phyloP scores from a whole-genome alignment of 305 asterid genomes.

The Coffea humblotiana region DNA sequence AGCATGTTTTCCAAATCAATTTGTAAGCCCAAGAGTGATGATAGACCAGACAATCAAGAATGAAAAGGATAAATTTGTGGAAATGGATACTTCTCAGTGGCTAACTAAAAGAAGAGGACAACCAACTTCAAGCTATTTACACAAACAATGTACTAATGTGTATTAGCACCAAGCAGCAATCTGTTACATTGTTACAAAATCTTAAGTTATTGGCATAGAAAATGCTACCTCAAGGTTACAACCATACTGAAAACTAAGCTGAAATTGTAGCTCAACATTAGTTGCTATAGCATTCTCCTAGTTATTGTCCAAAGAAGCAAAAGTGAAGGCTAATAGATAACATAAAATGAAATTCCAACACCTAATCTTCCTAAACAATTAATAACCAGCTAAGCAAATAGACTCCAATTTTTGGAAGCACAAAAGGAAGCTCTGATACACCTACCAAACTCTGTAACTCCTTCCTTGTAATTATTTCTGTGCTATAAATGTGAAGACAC shows the following conservation, averaged over 20 bases:
- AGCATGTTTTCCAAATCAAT: not conserved
- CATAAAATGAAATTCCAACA: not conserved
- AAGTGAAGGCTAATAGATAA: not conserved
- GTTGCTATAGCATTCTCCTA: not conserved
- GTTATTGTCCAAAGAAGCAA: not conserved
- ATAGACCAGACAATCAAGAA: not conserved
- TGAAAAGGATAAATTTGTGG: not conserved
- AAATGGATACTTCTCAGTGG: not conserved
- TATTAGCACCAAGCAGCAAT: not conserved
- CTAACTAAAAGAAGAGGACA: not conserved
- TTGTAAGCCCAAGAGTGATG: not conserved
- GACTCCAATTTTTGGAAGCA: not conserved
- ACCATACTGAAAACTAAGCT: not conserved
- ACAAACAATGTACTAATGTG: not conserved
- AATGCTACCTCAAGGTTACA: not conserved
- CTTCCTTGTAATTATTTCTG: conserved; percentile 91
- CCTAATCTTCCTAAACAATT: not conserved
- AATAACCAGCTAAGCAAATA: not conserved
- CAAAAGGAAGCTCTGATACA: not conserved
- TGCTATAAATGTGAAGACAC: conserved; percentile 96
- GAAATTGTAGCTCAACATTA: not conserved
- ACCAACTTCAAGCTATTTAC: not conserved
- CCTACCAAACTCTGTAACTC: conserved; percentile 91
- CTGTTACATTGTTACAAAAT: not conserved
- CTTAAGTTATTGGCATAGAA: not conserved